These are phyloP conservation scores for Nakazawaea populi DNA, from an alignment of 805 yeast species.

Conservation along the genomic window DNA sequence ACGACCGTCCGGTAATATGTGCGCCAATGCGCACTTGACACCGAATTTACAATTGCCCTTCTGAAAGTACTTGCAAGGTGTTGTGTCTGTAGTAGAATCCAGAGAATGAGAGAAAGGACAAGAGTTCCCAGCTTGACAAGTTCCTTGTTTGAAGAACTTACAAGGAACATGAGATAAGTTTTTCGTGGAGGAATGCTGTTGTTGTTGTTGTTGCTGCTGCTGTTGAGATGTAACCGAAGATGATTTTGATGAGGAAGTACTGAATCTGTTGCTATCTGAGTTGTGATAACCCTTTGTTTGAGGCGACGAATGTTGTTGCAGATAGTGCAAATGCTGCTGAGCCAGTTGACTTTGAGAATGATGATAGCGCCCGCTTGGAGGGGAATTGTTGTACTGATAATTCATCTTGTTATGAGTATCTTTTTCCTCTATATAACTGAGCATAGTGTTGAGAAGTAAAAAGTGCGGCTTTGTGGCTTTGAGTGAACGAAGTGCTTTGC, in stretches of 20 bases:
- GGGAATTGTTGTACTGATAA: background rate
- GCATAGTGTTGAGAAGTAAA: background rate
- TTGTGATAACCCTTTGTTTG: background rate
- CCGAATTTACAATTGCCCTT: conserved; percentile 98
- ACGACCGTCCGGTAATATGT: conserved; percentile 84
- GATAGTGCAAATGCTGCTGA: background rate
- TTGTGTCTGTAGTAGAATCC: conserved; percentile 46
- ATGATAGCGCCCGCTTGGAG: background rate
- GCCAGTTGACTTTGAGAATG: background rate
- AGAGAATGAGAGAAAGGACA: conserved; percentile 88
- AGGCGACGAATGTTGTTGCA: background rate
- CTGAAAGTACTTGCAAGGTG: conserved; percentile 88
- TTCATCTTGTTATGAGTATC: background rate
- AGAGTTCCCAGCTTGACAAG: conserved; percentile 88
- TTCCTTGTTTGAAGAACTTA: conserved; percentile 86
- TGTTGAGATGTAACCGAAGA: background rate
- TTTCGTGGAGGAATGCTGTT: conserved; percentile 4
- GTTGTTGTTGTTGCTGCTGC: background rate
- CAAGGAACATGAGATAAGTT: conserved; percentile 92
- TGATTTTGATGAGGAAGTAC: background rate
- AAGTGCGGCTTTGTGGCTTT: too few relatives aligned
- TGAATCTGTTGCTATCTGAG: background rate
- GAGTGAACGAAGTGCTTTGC: too few relatives aligned
- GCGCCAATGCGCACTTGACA: conserved; percentile 89
- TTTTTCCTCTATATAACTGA: conserved; percentile 2